Evolutionary conservation across 345 rosid species (phyloP).

Genomic region (Ricinus communis): DNA sequence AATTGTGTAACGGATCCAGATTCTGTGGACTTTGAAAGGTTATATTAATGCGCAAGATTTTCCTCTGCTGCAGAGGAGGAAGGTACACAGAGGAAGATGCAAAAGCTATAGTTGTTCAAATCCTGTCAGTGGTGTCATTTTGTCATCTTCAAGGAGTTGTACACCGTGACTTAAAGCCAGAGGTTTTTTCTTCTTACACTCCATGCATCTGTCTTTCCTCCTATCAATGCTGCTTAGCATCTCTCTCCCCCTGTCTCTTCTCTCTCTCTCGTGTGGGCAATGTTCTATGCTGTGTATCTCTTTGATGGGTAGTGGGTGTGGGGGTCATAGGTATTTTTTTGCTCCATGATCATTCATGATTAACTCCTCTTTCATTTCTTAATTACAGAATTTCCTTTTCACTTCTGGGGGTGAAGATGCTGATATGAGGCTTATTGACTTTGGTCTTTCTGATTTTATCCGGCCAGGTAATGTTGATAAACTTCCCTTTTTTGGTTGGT

Average conservation of each 20-base stretch:
- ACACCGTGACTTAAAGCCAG: slow-evolving; percentile 95
- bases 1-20: not conserved
- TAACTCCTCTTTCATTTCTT: slow-evolving; percentile 17
- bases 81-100: slow-evolving; percentile 89
- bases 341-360: not conserved
- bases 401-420: slow-evolving; percentile 75
- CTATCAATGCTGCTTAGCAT: too few relatives aligned
- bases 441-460: slow-evolving; percentile 88
- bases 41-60: not conserved
- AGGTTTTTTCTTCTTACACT: slow-evolving; percentile 46
- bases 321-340: not conserved
- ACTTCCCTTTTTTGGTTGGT: not conserved
- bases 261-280: too few relatives aligned
- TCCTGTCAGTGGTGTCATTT: slow-evolving; percentile 80
- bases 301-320: not conserved
- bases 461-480: slow-evolving; percentile 55
- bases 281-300: too few relatives aligned
- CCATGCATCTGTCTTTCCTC: not conserved
- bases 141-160: slow-evolving; percentile 98
- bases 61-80: slow-evolving; percentile 69
- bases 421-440: slow-evolving; percentile 86
- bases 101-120: slow-evolving; percentile 67
- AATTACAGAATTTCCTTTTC: slow-evolving; percentile 83
- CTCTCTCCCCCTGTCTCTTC: not conserved
- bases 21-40: not conserved